Percentiles rank a stretch among this genome's conserved stretches.
phyloP scores from a whole-genome alignment of 2,329 filamentous ascomycete genomes.

The Diplodia sapinea region DNA sequence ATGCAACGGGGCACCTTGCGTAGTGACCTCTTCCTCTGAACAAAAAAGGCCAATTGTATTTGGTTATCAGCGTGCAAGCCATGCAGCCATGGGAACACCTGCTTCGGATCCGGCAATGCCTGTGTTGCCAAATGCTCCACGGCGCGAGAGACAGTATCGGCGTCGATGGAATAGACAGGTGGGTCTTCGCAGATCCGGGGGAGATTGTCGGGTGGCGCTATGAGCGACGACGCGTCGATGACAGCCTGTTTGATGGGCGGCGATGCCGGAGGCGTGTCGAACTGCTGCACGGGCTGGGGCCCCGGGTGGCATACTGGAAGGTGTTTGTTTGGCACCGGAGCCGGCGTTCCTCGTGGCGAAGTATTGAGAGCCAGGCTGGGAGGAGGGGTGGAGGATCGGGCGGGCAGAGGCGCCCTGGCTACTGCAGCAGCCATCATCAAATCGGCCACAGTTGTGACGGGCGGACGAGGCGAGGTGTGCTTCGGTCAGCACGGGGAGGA shows the following conservation, averaged over 20 bases:
- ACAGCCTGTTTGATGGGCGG: constrained; percentile 64
- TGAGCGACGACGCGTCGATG: constrained; percentile 68
- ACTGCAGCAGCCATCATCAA: constrained; percentile 52
- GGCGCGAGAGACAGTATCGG: constrained; percentile 71
- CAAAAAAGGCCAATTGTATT: constrained; percentile 88
- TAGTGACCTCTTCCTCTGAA: constrained; percentile 72
- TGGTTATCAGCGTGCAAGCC: constrained; percentile 88
- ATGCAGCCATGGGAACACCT: constrained; percentile 95
- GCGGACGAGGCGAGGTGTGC: constrained; percentile 9
- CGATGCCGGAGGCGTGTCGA: constrained; percentile 60
- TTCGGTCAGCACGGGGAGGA: background rate
- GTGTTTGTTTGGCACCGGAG: constrained; percentile 83
- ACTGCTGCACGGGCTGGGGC: constrained; percentile 57
- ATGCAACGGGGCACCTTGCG: constrained; percentile 76
- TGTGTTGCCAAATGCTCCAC: constrained; percentile 78
- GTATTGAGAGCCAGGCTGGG: constrained; percentile 65
- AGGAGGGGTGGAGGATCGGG: constrained; percentile 53
- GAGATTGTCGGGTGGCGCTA: constrained; percentile 69
- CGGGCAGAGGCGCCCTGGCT: constrained; percentile 47
- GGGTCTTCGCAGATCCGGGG: constrained; percentile 58
- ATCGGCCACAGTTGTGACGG: background rate
- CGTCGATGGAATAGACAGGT: constrained; percentile 74
- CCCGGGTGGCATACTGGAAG: constrained; percentile 88
- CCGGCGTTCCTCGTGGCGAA: constrained; percentile 60
- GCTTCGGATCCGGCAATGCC: constrained; percentile 80